Base-by-base conservation (phyloP, 1,284 basidiomycete genomes). In the Peniophora sp. region DNA sequence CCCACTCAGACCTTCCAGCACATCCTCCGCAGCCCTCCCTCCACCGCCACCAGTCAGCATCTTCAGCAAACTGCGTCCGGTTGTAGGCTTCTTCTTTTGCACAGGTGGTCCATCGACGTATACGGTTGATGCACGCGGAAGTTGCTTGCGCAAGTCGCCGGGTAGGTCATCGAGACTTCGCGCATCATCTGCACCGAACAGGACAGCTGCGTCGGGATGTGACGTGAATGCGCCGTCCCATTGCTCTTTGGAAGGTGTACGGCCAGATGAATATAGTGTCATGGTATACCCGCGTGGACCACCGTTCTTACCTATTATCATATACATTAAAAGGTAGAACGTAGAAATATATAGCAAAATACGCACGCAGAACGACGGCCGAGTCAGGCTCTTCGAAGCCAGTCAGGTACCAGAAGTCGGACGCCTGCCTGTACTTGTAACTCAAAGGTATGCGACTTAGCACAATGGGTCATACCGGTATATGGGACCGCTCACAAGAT, bases 341-440 rank as follows among this genome's bases (percentile, higher is more conserved):
- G 38, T 9, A 6, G 14, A 14, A 14, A n/a, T 36, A 6, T 16
- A 48, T 9, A 14, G 14, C 22, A 46, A 14, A 1, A 11, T 14
- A 62, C 77, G 50, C 56, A 89, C 91, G 83, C 36, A 97, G 71
- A 32, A 98, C 75, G 23, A 97, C 72, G 0, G 91, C 93, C 12
- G 94, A 82, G 55, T 97, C 89, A 0, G 94, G 91, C 65, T 98
- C 96, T 55, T 94, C 83, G 62, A 97, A 97, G 5, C 97, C 96
- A 0, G 95, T 95, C 11, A 97, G 73, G 64, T 97, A 97, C 85
- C 85, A 91, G 65, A 96, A 93, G 67, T 96, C 87, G 43, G 92
- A 95, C 1, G 84, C 82, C 68, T 97, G 96, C 36, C 96, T 82
- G 64, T 92, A 98, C 65, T 94, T 94, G 75, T 97, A 97, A 66